Evolutionary conservation across 108 stramenopile species (phyloP), one percentile per base, ranked within the genome.

Genomic region (Schizochytrium sp.): DNA sequence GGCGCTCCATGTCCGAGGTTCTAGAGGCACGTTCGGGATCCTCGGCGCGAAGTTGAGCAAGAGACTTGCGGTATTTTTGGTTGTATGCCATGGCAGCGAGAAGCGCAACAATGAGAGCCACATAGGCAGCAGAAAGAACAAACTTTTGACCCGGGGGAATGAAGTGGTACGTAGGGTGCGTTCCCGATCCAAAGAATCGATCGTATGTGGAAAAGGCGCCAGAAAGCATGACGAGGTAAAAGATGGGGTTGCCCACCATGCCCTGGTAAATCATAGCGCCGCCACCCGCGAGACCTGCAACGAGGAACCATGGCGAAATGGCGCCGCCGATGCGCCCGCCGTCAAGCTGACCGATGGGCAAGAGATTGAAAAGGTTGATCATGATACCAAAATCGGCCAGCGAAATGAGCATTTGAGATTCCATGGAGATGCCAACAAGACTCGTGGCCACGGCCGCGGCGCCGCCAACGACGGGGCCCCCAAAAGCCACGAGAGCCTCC

Each of bases 321-420:
- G 97, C 97, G 28, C 96, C 96, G 34, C 94, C 94, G 91, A 98
- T 97, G 19, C 96, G 90, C 48, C 97, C 97, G 60, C 97, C 97
- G 89, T 98, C 97, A 94, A 98, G 94, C 58, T 91, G 92, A 5
- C 97, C 97, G 41, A 98, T 88, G 5, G 97, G 97, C 29, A 98
- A 72, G 48, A 98, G 58, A 88, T 98, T 98, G 95, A 98, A 97
- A 29, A 98, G 89, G 90, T 98, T 98, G 89, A 98, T 96, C 96
- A 98, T 97, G 92, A 95, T 96, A 12, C 97, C 97, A 92, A 97
- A 98, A 88, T 98, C 97, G 47, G 96, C 97, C 63, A 98, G 92
- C 18, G 97, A 96, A 88, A 94, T 95, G 19, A 96, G 87, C 29
- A 98, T 92, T 88, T 96, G 95, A 48, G 95, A 96, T 43, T 96